A percentile compares a stretch with the other conserved stretches of the same genome.
These are phyloP conservation scores for Aulographum hederae DNA, from an alignment of 2,329 filamentous ascomycete genomes.

Conservation along the genomic window DNA sequence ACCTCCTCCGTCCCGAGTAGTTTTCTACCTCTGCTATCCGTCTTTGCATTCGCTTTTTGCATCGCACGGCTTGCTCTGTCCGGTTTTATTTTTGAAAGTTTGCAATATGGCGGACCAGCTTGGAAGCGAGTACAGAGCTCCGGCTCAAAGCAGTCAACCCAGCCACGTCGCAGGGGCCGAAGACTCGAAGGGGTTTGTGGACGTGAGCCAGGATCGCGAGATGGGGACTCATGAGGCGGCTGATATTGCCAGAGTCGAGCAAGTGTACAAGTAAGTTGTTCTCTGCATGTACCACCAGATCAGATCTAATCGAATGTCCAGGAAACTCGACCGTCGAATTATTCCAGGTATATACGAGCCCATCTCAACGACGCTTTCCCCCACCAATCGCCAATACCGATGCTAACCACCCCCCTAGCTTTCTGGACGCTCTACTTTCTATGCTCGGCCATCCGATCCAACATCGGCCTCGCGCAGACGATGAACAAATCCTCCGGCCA, in stretches of 20 bases:
- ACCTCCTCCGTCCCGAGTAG: no score
- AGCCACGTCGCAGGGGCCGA: no score
- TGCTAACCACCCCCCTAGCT: conserved; percentile 24
- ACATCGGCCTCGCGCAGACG: conserved; percentile 84
- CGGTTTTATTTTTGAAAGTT: no score
- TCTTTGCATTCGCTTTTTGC: no score
- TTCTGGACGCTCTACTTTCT: conserved; percentile 88
- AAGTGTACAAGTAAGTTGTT: conserved; percentile 15
- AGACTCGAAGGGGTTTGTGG: conserved; percentile 10
- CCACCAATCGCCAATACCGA: background rate
- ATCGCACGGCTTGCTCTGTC: no score
- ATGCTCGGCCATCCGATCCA: conserved; percentile 79
- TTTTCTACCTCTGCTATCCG: no score
- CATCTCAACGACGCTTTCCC: background rate
- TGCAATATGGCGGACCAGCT: no score
- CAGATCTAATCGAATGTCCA: conserved; percentile 8
- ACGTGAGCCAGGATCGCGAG: conserved; percentile 15
- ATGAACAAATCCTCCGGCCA: conserved; percentile 62
- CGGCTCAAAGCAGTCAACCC: no score
- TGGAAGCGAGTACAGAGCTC: no score
- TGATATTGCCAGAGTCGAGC: conserved; percentile 18
- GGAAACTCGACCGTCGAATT: conserved; percentile 39
- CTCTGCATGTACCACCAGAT: background rate
- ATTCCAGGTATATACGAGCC: conserved; percentile 34
- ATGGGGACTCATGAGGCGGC: conserved; percentile 9